These are phyloP conservation scores for Magnolia kwangsiensis DNA, from an alignment of 164 flowering plant genomes.

Conservation along the genomic window DNA sequence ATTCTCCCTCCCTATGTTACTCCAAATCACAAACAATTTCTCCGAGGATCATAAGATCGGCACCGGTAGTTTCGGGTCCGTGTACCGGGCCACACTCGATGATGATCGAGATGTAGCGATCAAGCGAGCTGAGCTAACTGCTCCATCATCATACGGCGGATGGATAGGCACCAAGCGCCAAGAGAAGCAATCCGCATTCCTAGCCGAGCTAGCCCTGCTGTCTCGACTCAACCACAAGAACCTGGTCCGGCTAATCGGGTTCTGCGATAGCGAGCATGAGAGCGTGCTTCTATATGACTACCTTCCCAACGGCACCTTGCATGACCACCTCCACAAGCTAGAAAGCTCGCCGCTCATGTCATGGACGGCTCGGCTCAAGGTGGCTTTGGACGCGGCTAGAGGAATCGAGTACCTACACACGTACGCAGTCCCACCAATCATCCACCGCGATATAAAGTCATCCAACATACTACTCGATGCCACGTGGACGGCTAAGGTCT, in stretches of 20 bases:
- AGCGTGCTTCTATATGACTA: conserved; percentile 59
- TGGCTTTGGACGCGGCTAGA: conserved; percentile 75
- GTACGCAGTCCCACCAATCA: conserved; percentile 60
- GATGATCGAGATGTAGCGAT: conserved; percentile 71
- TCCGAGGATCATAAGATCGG: conserved; percentile 57
- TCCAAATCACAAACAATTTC: conserved; percentile 48
- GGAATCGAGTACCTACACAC: conserved; percentile 81
- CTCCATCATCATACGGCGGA: conserved; percentile 14
- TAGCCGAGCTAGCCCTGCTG: conserved; percentile 62
- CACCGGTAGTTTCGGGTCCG: conserved; percentile 71
- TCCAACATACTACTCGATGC: conserved; percentile 74
- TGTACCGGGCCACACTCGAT: conserved; percentile 46
- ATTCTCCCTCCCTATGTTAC: conserved; percentile 38
- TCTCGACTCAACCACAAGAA: conserved; percentile 72
- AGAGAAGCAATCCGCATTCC: conserved; percentile 62
- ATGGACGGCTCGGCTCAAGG: conserved; percentile 54
- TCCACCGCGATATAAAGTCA: conserved; percentile 87
- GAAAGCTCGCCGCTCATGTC: conserved; percentile 37
- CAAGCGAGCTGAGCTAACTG: conserved; percentile 55
- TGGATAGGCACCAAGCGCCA: conserved; percentile 26
- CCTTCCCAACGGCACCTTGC: conserved; percentile 61
- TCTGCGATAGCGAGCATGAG: conserved; percentile 53
- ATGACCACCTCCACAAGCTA: conserved; percentile 66
- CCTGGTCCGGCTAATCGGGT: conserved; percentile 64
- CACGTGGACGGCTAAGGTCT: conserved; percentile 63